Evolutionary conservation across 2,329 filamentous ascomycete species (phyloP).

Genomic region (Aspergillus piperis): DNA sequence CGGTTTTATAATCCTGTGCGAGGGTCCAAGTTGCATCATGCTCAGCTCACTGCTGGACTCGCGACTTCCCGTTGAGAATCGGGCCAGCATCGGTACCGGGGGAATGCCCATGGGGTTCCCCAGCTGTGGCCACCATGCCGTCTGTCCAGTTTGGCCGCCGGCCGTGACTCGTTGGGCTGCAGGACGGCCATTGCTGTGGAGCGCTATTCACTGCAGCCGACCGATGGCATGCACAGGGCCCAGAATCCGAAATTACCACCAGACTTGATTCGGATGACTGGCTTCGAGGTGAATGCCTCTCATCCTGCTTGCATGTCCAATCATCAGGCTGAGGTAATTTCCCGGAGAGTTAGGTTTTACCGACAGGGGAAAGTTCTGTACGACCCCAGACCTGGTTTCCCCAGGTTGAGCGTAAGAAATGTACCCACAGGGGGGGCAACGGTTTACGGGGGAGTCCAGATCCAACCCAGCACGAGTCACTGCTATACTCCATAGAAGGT

Average conservation of each 20-base stretch:
- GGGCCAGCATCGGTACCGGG: conserved; percentile 17
- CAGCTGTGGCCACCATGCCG: neutral
- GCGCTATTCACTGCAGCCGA: neutral
- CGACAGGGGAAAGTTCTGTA: neutral
- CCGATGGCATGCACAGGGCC: neutral
- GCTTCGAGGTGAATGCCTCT: neutral
- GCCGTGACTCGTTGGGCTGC: neutral
- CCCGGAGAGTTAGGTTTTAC: neutral
- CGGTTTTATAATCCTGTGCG: conserved; percentile 5
- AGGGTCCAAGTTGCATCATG: neutral
- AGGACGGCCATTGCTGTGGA: neutral
- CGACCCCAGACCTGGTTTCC: neutral
- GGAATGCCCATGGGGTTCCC: conserved; percentile 22
- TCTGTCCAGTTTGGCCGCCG: neutral
- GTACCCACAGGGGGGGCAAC: neutral
- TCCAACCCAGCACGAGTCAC: neutral
- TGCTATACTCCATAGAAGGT: too few species aligned
- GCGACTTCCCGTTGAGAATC: conserved; percentile 8
- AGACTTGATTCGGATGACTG: neutral
- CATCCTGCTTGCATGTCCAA: neutral
- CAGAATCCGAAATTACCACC: neutral
- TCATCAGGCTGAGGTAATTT: neutral
- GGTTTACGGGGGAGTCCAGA: neutral
- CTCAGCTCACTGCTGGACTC: neutral
- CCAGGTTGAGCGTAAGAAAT: neutral